Conservation (phyloP, 116 monocot genomes). For the Iris pallida region DNA sequence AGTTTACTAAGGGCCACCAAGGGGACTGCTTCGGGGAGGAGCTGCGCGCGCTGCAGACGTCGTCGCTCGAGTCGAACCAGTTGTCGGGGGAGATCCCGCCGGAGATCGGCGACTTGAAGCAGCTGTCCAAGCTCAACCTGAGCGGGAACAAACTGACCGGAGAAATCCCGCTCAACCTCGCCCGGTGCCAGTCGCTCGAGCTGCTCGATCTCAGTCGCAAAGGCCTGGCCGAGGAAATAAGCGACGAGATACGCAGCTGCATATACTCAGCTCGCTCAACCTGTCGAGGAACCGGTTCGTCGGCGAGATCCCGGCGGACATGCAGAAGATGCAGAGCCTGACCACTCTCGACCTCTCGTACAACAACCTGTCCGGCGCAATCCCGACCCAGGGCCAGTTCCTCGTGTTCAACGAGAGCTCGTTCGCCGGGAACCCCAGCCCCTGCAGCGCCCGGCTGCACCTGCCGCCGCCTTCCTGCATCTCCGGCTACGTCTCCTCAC, state of each 20-base stretch:
- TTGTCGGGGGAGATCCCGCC: conserved; percentile 57
- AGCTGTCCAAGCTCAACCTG: conserved; percentile 61
- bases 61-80: conserved; percentile 50
- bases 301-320: conserved; percentile 53
- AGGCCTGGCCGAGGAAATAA: conserved; percentile 51
- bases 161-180: conserved; percentile 37
- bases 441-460: conserved; percentile 44
- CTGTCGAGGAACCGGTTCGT: conserved; percentile 53
- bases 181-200: conserved; percentile 44
- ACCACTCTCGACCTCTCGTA: conserved; percentile 81
- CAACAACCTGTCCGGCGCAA: conserved; percentile 58
- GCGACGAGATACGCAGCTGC: conserved; percentile 31
- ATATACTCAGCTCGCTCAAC: conserved; percentile 63
- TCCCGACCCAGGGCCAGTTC: conserved; percentile 70
- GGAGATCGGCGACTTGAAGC: conserved; percentile 49
- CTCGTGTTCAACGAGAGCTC: conserved; percentile 75
- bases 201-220: conserved; percentile 72
- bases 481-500: neutral
- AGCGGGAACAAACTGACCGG: conserved; percentile 69
- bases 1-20: too few species aligned
- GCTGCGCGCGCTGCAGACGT: conserved; percentile 48
- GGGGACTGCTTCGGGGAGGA: too few species aligned
- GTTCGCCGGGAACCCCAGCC: conserved; percentile 67
- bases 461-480: conserved; percentile 15
- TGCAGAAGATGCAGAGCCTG: conserved; percentile 70